Base-by-base conservation (phyloP, 2,329 filamentous ascomycete species). In the Elsinoe ampelina region DNA sequence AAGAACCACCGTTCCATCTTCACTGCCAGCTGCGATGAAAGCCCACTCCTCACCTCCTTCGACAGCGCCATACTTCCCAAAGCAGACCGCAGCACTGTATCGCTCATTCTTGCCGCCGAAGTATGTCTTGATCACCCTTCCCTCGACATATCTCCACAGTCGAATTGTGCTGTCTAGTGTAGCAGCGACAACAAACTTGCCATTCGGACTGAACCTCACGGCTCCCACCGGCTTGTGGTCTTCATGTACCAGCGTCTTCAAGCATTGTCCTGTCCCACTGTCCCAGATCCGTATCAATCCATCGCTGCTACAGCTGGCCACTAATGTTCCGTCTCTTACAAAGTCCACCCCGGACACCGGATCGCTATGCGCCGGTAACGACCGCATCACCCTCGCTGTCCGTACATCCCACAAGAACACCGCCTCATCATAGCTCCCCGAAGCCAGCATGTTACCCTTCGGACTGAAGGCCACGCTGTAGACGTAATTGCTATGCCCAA, bases 401-500 rank as follows among this genome's bases (percentile, higher is more conserved):
- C 93, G 81, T 12, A 97, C 88, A 70, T 98, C 93, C 93, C 93
- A 98, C 4, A 98, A 73, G 62, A 95, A 96, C 0, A 98, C 89
- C 3, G 93, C 93, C 75, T 98, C 93, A 63, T 98, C 93, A 72
- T 96, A 97, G 61, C 88, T 95, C 11, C 93, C 93, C 62, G 88
- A 95, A 13, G 91, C 93, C 34, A 98, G 80, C 68, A 97, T 95
- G 67, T 98, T 98, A 20, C 93, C 93, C 70, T 96, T 97, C 1
- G 93, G 93, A n/a, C 89, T 92, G 71, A 97, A 97, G 5, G 91
- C 90, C 34, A 98, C 77, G 52, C 86, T 89, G 72, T 95, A 95
- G 32, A 98, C 85, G 71, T 97, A 97, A 72, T 95, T 97, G 71
- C 96, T 90, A 66, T 98, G 93, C 2, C 93, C 92, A 20, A 87